Percentiles rank a stretch among this genome's conserved stretches.
These are phyloP conservation scores for Entomortierella lignicola DNA, from an alignment of 192 early-diverging fungal species.

Conservation along the genomic window DNA sequence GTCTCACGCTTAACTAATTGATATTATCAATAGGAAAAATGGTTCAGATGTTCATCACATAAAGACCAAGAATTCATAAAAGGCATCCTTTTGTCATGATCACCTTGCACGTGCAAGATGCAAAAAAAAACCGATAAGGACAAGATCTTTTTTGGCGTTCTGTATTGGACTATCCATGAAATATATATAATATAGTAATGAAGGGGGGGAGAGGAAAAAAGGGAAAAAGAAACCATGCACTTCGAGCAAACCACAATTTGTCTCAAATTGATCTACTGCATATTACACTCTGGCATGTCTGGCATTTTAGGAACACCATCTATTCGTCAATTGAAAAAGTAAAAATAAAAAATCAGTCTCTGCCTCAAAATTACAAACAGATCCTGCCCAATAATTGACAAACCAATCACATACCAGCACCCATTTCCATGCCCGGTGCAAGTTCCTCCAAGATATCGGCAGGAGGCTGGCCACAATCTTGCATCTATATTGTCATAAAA, in stretches of 20 bases:
- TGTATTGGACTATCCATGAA: neutral
- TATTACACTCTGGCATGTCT: constrained; percentile 65
- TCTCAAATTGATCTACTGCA: constrained; percentile 33
- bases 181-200: too few species aligned
- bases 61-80: neutral
- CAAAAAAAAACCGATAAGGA: neutral
- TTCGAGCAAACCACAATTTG: neutral
- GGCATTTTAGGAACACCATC: constrained; percentile 65
- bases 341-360: neutral
- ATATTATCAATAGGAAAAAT: too few species aligned
- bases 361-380: neutral
- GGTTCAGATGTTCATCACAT: too few species aligned
- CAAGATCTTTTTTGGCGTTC: neutral
- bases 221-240: neutral
- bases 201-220: too few species aligned
- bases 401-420: constrained; percentile 43
- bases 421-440: constrained; percentile 91
- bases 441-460: constrained; percentile 88
- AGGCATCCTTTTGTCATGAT: neutral
- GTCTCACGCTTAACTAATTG: too few species aligned
- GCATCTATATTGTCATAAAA: constrained; percentile 74
- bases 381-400: neutral
- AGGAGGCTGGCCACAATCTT: constrained; percentile 96
- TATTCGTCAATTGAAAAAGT: constrained; percentile 1
- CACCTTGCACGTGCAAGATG: neutral